Evolutionary conservation across 495 filamentous ascomycete genomes (phyloP), one percentile per base, ranked within the genome.

Genomic region (Penicillium diatomitis): DNA sequence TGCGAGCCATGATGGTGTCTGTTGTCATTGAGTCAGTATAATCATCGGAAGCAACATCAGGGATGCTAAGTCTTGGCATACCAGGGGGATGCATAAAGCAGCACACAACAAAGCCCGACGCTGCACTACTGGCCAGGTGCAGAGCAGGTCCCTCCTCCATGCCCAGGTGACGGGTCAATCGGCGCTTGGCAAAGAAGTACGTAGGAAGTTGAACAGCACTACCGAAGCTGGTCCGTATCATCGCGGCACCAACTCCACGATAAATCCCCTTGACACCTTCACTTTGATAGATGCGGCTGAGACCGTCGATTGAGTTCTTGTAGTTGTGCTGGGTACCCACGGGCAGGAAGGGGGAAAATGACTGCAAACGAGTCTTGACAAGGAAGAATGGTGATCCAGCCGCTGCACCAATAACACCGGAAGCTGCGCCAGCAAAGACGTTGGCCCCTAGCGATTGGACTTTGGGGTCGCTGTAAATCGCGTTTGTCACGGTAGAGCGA

Each of bases 1-100:
- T 85, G 33, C 92, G 84, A 44, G 86, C 90, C 92, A 99, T 99
- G 69, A 99, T 88, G 6, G 94, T 97, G 64, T 99, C 92, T 89
- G 50, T 28, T n/a, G 32, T 32, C 4, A 29, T n/a, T 20, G 32
- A 20, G 56, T 67, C 54, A 67, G 58, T 32, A 9, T 41, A 7
- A 38, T 7, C 11, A n/a, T 7, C 6, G 27, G 20, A 20, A 20
- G 20, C 20, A 20, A 31, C 4, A 36, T 27, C 10, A 3, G 6
- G 2, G 30, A 35, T 2, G 11, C 41, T 40, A 39, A 7, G 35
- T n/a, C 4, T 4, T 8, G 36, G 56, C 56, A 47, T 74, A 91
- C 87, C 87, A 56, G 92, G 92, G 32, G 92, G 92, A 65, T 99
- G 94, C 92, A 99, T 99, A 50, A 96, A 82, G 56, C 87, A 88